Base-by-base conservation (phyloP, 1,139 yeast genomes). In the Hyphopichia pseudoburtonii region DNA sequence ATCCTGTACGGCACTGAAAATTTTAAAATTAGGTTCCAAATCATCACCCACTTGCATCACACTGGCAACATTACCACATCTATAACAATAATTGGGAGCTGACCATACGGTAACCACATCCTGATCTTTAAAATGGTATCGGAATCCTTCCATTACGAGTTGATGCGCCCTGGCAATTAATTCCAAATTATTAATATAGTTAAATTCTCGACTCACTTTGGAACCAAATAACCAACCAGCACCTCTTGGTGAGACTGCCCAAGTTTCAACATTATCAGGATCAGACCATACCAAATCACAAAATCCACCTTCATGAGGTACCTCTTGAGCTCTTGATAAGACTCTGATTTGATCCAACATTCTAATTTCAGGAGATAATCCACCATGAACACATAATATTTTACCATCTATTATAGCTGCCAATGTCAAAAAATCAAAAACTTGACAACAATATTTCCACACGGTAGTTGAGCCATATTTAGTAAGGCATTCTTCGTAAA, bases 171-270 rank as follows among this genome's bases (percentile, higher is more conserved):
- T 77, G 9, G 98, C 97, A 44, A 92, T 88, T 46, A 92, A 73
- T 46, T 80, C 78, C 43, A 92, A 71, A 47, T 90, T 88, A 59
- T 92, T 92, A 36, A 87, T 92, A 58, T 90, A 95, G 60, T 89
- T 89, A 64, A 92, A 92, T 62, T 90, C 97, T 44, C 95, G 68
- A 17, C 96, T 94, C 31, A 90, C 97, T 58, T 86, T 84, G 15
- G 87, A 79, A 18, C 98, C 98, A 62, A 92, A 92, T 37, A 90
- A 70, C 96, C 97, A 92, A 14, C 98, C 98, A 0, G 98, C 98
- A 43, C 98, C 98, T 57, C 98, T 77, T 17, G 97, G 97, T 32
- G 95, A 84, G n/a, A 92, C 95, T 12, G 96, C 96, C 98, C 98
- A 92, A 16, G 95, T 87, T 46, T 89, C 96, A 30, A 90, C 96